A percentile compares a stretch with the other conserved stretches of the same genome.
Evolutionary conservation across 2,329 filamentous ascomycete species (phyloP).

Genomic region (Fusarium miscanthi): DNA sequence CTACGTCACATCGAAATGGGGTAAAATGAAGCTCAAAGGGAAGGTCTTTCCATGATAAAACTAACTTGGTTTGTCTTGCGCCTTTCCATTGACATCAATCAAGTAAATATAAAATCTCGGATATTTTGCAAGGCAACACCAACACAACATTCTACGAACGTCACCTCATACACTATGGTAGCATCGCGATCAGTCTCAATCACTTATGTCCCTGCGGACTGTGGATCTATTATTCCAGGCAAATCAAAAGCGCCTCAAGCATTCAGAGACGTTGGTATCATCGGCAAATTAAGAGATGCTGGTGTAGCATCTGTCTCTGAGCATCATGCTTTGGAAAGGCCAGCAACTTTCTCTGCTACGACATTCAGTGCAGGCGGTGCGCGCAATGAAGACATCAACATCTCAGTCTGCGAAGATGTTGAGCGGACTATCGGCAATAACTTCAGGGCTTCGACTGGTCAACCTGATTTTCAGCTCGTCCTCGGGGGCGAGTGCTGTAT

Average conservation of each 20-base stretch:
- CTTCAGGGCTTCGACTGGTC: neutral
- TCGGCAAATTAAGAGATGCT: neutral
- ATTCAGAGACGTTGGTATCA: constrained; percentile 25
- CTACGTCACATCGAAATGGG: constrained; percentile 6
- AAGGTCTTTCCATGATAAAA: neutral
- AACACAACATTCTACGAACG: neutral
- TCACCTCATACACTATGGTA: constrained; percentile 5
- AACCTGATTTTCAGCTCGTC: constrained; percentile 25
- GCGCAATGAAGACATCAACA: constrained; percentile 31
- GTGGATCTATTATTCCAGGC: constrained; percentile 38
- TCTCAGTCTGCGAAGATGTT: constrained; percentile 27
- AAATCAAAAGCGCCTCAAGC: constrained; percentile 40
- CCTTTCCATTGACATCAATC: neutral
- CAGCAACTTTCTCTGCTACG: constrained; percentile 11
- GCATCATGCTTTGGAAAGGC: constrained; percentile 14
- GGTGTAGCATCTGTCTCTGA: constrained; percentile 5
- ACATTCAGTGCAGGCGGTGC: constrained; percentile 10
- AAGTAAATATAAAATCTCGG: neutral
- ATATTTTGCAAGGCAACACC: neutral
- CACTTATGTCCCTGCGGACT: constrained; percentile 38
- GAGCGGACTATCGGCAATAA: neutral
- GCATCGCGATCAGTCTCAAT: constrained; percentile 10
- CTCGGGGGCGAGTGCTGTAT: constrained; percentile 39
- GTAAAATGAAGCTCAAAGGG: neutral
- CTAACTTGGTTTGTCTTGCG: neutral